Conservation (phyloP, 1,284 basidiomycete genomes). For the Papiliotrema terrestris region DNA sequence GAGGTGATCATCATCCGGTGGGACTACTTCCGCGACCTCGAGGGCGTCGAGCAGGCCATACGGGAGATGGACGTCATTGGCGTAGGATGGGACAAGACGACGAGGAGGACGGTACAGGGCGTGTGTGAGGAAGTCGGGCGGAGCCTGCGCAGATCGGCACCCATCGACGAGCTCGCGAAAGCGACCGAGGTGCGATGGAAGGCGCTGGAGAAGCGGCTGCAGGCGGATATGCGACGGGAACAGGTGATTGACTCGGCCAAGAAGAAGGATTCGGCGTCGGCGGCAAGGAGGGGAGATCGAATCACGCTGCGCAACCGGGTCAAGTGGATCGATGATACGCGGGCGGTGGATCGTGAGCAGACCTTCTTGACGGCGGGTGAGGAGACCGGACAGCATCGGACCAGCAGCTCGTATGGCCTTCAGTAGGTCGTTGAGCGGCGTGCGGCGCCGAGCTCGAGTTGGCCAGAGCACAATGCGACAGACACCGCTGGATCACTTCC, state of each 20-base stretch:
- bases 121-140: slow-evolving; percentile 60
- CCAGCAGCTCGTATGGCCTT: too few relatives aligned
- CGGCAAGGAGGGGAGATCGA: neutral
- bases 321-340: too few relatives aligned
- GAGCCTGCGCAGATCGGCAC: neutral
- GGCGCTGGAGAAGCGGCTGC: neutral
- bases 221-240: slow-evolving; percentile 2
- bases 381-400: too few relatives aligned
- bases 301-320: too few relatives aligned
- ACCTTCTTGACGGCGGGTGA: too few relatives aligned
- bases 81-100: slow-evolving; percentile 61
- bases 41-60: slow-evolving; percentile 65
- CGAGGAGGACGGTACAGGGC: slow-evolving; percentile 60
- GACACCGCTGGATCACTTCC: too few relatives aligned
- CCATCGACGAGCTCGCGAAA: neutral
- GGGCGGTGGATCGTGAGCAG: too few relatives aligned
- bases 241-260: slow-evolving; percentile 3
- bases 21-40: slow-evolving; percentile 73
- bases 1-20: slow-evolving; percentile 75
- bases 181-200: neutral
- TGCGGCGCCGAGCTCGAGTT: too few relatives aligned
- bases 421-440: too few relatives aligned
- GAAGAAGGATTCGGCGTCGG: neutral
- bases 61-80: slow-evolving; percentile 79
- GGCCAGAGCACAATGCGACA: too few relatives aligned